phyloP scores from a whole-genome alignment of 2,329 filamentous ascomycete genomes.

The Passalora sequoiae region DNA sequence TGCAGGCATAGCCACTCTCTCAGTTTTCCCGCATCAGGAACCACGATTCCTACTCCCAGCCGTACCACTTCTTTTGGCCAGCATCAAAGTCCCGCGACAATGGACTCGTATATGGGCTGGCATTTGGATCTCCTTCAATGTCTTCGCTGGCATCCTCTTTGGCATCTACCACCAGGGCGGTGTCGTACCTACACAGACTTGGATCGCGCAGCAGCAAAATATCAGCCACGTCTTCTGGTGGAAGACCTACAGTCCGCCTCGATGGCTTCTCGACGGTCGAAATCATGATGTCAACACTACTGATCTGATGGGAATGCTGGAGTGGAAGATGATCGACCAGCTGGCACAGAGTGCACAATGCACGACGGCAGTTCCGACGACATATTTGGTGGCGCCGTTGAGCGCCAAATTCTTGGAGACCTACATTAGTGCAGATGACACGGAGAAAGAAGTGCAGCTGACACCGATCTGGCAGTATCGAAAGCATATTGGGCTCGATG shows the following conservation, averaged over 20 bases:
- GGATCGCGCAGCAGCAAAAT: slow-evolving; percentile 62
- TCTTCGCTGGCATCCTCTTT: slow-evolving; percentile 64
- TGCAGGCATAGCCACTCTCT: slow-evolving; percentile 65
- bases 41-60: slow-evolving; percentile 72
- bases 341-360: slow-evolving; percentile 59
- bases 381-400: slow-evolving; percentile 61
- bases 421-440: slow-evolving; percentile 33
- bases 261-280: slow-evolving; percentile 73
- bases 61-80: slow-evolving; percentile 70
- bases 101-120: slow-evolving; percentile 17
- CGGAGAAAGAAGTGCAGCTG: slow-evolving; percentile 42
- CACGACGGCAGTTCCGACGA: slow-evolving; percentile 47
- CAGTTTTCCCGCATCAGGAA: slow-evolving; percentile 73
- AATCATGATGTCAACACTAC: slow-evolving; percentile 65
- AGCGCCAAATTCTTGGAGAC: slow-evolving; percentile 66
- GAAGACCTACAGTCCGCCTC: slow-evolving; percentile 79
- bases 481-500: slow-evolving; percentile 70
- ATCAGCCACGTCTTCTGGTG: slow-evolving; percentile 72
- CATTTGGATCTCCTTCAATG: slow-evolving; percentile 65
- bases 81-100: slow-evolving; percentile 60
- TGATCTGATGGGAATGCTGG: slow-evolving; percentile 69
- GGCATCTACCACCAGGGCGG: slow-evolving; percentile 79
- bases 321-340: slow-evolving; percentile 55
- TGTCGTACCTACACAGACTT: slow-evolving; percentile 68
- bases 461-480: slow-evolving; percentile 64